Percentiles rank a stretch among this genome's conserved stretches.
Evolutionary conservation across 768 basidiomycete genomes (phyloP).

Genomic region (Tremella yokohamensis): DNA sequence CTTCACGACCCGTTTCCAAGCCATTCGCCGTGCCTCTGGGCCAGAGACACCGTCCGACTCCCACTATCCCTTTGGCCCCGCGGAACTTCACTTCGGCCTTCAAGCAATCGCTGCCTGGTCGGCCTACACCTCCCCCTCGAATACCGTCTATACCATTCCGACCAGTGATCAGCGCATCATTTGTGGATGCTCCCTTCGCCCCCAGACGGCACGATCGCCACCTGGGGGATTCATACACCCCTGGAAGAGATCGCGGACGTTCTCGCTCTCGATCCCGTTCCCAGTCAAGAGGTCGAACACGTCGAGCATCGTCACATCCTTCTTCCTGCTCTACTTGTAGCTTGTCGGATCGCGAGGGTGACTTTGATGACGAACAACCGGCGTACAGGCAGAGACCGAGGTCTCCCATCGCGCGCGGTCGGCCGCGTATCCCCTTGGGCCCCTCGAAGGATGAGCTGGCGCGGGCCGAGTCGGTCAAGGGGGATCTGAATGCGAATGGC

Average conservation of each 20-base stretch:
- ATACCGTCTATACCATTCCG: slow-evolving; percentile 22
- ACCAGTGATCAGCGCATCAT: slow-evolving; percentile 29
- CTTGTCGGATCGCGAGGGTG: slow-evolving; percentile 17
- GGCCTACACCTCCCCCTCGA: slow-evolving; percentile 7
- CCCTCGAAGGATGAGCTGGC: slow-evolving; percentile 28
- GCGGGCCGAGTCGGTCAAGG: slow-evolving; percentile 22
- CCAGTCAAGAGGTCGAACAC: slow-evolving; percentile 8
- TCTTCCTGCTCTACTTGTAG: slow-evolving; percentile 20
- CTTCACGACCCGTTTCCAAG: not conserved
- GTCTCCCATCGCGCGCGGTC: slow-evolving; percentile 16
- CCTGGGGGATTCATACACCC: not conserved
- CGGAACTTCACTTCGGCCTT: slow-evolving; percentile 8
- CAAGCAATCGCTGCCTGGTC: not conserved
- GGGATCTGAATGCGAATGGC: slow-evolving; percentile 34
- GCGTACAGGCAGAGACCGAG: slow-evolving; percentile 11
- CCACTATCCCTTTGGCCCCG: not conserved
- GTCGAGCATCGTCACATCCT: slow-evolving; percentile 2
- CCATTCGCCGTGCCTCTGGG: not conserved
- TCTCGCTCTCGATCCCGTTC: slow-evolving; percentile 10
- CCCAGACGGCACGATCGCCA: not conserved
- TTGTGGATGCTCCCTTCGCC: slow-evolving; percentile 35
- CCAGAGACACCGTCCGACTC: slow-evolving; percentile 2
- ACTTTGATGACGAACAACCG: slow-evolving; percentile 20
- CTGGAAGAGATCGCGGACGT: slow-evolving; percentile 1
- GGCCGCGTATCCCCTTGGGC: not conserved